Base-by-base conservation (phyloP, 202 grass and related monocot species). In the Saccharum hybrid region DNA sequence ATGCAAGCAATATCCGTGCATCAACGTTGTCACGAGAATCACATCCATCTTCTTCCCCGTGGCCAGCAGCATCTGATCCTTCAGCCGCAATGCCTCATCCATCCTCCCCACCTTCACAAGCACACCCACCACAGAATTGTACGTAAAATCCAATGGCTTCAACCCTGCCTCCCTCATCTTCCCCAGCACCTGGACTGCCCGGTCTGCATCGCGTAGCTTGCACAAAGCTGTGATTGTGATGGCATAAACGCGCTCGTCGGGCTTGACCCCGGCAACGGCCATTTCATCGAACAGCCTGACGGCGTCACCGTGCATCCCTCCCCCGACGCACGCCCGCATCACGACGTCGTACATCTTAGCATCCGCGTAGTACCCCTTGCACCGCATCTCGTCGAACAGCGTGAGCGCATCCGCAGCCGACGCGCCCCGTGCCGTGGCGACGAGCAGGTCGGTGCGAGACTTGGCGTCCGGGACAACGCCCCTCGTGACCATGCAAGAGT, bases 241-340 rank as follows among this genome's bases (percentile, higher is more conserved):
- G 9, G 42, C 37, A 74, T 91, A 94, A 71, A 81, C 46, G 10
- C 21, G 79, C 42, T 39, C 52, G 71, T 94, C 74, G 1, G 85
- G 87, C 62, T 87, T 37, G 64, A 91, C 43, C 65, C 89, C 80
- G 0, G 34, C 31, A 0, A 62, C 76, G 7, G 71, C 68, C 82
- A 94, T 90, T 93, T 97, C 95, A 16, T 87, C 90, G 37, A 97
- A 91, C 76, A 91, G 91, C 68, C 82, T 87, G 42, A 94, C 77
- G 0, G 86, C 86, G n/a, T 88, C 79, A 45, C 72, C 63, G 19
- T 82, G 75, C 72, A 87, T 93, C 70, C 72, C 83, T 81, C 60
- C 84, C 64, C 77, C 86, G 42, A 90, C 62, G 61, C 86, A 97
- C 4, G 82, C 72, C 36, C 81, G 70, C 88, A 94, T 92, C 40